Percentiles rank a stretch among this genome's conserved stretches.
phyloP scores from a whole-genome alignment of 2,329 filamentous ascomycete species.

The Sordariomycetes sp. region DNA sequence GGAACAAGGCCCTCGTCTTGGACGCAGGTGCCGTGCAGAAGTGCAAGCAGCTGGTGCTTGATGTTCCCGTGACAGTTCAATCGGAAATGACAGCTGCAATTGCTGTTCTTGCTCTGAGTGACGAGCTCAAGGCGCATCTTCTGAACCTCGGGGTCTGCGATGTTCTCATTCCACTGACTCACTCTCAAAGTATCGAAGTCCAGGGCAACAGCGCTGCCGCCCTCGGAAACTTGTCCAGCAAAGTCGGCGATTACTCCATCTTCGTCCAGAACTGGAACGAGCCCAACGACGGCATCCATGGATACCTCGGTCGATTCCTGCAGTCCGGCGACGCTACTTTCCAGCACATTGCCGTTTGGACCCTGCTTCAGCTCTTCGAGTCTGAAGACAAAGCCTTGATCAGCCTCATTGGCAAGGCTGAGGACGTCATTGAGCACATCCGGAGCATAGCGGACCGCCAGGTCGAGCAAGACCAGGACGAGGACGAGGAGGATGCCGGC shows the following conservation, averaged over 20 bases:
- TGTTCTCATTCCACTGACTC: conserved; percentile 88
- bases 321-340: conserved; percentile 93
- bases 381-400: conserved; percentile 89
- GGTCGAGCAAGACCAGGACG: conserved; percentile 78
- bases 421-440: conserved; percentile 88
- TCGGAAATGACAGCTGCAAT: conserved; percentile 99
- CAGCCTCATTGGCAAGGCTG: conserved; percentile 77
- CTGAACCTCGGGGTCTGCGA: conserved; percentile 92
- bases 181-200: conserved; percentile 93
- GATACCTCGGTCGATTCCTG: conserved; percentile 87
- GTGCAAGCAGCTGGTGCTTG: conserved; percentile 91
- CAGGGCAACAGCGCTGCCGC: conserved; percentile 97
- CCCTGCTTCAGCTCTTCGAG: conserved; percentile 86
- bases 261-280: conserved; percentile 93
- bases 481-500: conserved; percentile 81
- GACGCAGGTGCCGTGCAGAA: conserved; percentile 96
- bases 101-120: conserved; percentile 87
- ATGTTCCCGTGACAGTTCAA: conserved; percentile 89
- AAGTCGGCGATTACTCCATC: conserved; percentile 95
- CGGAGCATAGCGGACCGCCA: conserved; percentile 83
- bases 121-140: conserved; percentile 88
- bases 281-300: conserved; percentile 88
- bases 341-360: conserved; percentile 99
- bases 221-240: conserved; percentile 89
- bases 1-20: conserved; percentile 95